phyloP scores from a whole-genome alignment of 202 grass and related monocot genomes.

The Bolboschoenoplectus hybrid region DNA sequence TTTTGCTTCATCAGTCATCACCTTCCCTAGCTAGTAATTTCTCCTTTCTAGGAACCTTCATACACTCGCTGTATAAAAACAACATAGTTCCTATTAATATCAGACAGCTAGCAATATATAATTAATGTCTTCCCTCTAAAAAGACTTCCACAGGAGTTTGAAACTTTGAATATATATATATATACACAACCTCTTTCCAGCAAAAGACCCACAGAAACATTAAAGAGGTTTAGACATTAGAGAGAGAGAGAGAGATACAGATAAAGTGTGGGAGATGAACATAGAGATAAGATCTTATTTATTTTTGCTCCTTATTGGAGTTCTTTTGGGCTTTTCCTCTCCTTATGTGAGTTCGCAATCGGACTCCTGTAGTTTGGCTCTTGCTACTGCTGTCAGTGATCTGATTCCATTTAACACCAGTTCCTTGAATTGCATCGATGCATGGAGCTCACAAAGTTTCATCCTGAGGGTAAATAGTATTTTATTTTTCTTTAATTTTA shows the following conservation, averaged over 20 bases:
- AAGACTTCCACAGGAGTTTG: background rate
- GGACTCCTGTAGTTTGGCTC: slow-evolving; percentile 54
- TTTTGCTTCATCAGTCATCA: slow-evolving; percentile 1
- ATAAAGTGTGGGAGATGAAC: slow-evolving; percentile 31
- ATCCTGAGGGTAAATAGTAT: slow-evolving; percentile 52
- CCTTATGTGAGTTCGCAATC: slow-evolving; percentile 42
- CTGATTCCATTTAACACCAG: slow-evolving; percentile 67
- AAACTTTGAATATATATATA: background rate
- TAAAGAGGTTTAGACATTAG: slow-evolving; percentile 21
- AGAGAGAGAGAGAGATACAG: slow-evolving; percentile 22
- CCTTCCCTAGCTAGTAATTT: slow-evolving; percentile 32
- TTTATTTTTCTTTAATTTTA: background rate
- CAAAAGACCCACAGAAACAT: slow-evolving; percentile 5
- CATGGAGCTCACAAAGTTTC: slow-evolving; percentile 58
- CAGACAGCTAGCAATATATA: too few species aligned
- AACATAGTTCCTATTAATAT: background rate
- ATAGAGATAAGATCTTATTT: slow-evolving; percentile 21
- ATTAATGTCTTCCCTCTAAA: too few species aligned
- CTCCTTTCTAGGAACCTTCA: slow-evolving; percentile 20
- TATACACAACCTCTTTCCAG: background rate
- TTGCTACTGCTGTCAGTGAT: slow-evolving; percentile 43
- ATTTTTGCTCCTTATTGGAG: slow-evolving; percentile 25
- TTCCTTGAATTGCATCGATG: slow-evolving; percentile 59
- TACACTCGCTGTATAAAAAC: slow-evolving; percentile 7
- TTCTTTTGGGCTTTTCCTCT: slow-evolving; percentile 31